Conservation (phyloP, 1,139 yeast species). For the Sporopachydermia cereana region DNA sequence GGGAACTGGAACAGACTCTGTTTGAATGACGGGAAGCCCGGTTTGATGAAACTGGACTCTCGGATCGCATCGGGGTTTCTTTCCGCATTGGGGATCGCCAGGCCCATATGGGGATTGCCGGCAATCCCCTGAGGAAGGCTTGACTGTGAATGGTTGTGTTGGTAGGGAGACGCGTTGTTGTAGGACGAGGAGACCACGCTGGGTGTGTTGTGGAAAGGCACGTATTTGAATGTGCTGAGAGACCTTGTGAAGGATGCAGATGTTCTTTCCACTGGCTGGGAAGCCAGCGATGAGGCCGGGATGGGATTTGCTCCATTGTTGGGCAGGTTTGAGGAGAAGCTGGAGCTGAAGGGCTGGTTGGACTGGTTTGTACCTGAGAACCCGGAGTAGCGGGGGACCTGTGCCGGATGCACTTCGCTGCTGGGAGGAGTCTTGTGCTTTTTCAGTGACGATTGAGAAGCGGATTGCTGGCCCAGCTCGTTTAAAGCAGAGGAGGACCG, state of each 20-base stretch:
- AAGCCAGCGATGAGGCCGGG: neutral
- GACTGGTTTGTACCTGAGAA: neutral
- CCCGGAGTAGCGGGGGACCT: conserved; percentile 1
- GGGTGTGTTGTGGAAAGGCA: conserved; percentile 42
- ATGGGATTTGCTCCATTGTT: neutral
- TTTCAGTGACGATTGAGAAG: neutral
- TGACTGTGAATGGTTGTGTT: neutral
- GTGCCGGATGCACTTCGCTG: conserved; percentile 4
- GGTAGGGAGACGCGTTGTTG: conserved; percentile 25
- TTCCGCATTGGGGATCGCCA: conserved; percentile 10
- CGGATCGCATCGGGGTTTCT: conserved; percentile 1
- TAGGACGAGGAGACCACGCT: conserved; percentile 32
- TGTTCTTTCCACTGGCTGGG: neutral
- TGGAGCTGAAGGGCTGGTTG: neutral
- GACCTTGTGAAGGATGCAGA: conserved; percentile 7
- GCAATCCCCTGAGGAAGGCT: neutral
- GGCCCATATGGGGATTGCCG: conserved; percentile 12
- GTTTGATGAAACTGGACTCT: conserved; percentile 25
- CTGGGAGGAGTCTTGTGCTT: conserved; percentile 4
- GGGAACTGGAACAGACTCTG: conserved; percentile 1
- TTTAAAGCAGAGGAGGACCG: neutral
- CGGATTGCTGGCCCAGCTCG: neutral
- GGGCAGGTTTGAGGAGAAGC: neutral
- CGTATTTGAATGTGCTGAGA: conserved; percentile 22
- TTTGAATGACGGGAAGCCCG: conserved; percentile 17